A percentile compares a stretch with the other conserved stretches of the same genome.
Evolutionary conservation across 2,329 filamentous ascomycete species (phyloP).

Genomic region (Aspergillus sojae): DNA sequence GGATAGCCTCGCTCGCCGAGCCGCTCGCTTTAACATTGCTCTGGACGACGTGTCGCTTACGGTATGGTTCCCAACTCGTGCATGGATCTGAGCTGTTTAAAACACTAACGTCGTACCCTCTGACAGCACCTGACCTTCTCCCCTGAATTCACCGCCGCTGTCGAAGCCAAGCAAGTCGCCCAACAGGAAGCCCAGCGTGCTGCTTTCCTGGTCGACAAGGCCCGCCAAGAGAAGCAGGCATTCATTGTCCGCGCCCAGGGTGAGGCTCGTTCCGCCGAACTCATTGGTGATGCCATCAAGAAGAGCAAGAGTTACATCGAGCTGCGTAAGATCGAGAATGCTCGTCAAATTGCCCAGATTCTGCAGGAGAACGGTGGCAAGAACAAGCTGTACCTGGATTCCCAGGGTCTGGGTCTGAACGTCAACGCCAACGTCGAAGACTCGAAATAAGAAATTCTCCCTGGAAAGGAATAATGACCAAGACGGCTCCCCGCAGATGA

Average conservation of each 20-base stretch:
- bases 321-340: slow-evolving; percentile 97
- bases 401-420: slow-evolving; percentile 87
- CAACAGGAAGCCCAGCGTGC: slow-evolving; percentile 95
- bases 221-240: slow-evolving; percentile 98
- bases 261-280: slow-evolving; percentile 95
- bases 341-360: slow-evolving; percentile 81
- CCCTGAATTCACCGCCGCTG: slow-evolving; percentile 69
- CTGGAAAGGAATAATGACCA: slow-evolving; percentile 3
- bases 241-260: slow-evolving; percentile 98
- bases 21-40: slow-evolving; percentile 94
- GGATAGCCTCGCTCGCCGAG: slow-evolving; percentile 87
- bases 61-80: slow-evolving; percentile 54
- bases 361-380: slow-evolving; percentile 81
- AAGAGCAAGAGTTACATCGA: slow-evolving; percentile 97
- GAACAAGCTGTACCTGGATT: slow-evolving; percentile 94
- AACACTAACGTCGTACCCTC: slow-evolving; percentile 9
- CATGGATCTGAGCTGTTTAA: neutral
- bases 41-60: slow-evolving; percentile 97
- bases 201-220: slow-evolving; percentile 98
- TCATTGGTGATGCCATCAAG: slow-evolving; percentile 99
- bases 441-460: slow-evolving; percentile 33
- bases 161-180: slow-evolving; percentile 70
- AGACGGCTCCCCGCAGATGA: neutral
- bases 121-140: slow-evolving; percentile 67
- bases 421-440: slow-evolving; percentile 55